Base-by-base conservation (phyloP, 2,329 filamentous ascomycete genomes). In the Exophiala oligosperma region DNA sequence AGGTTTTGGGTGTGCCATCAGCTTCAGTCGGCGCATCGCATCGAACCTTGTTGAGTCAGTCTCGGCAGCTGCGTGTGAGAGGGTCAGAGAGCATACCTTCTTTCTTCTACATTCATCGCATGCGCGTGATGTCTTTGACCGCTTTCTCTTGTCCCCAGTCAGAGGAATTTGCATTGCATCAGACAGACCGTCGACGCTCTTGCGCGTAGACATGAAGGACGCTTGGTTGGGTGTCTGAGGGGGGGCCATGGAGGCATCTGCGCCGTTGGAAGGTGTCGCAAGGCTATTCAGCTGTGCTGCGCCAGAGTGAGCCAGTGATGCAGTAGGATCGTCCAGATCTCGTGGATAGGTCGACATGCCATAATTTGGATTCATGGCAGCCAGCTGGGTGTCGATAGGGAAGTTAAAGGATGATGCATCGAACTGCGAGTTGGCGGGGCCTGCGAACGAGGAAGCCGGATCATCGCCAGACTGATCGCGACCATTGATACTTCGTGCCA, bases 41-140 rank as follows among this genome's bases (percentile, higher is more conserved):
- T 69, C 91, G 90, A 59, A 95, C 91, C 81, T 84, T 51, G 28
- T 17, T 52, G 52, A 62, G 24, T 49, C 48, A 53, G 43, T 24
- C 46, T 3, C 26, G 47, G 12, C 21, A 9, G 23, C 9, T 43
- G 4, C 24, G 17, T 32, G 21, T 26, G 17, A 38, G 14, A 29
- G 28, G 8, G 2, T 9, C 7, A 17, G 23, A n/a, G 4, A 48
- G 59, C 64, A 52, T 71, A 82, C 80, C 78, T 93, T 95, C 74
- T 95, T 95, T 55, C 91, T 84, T 44, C 92, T 83, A 70, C 91
- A 96, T 70, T 95, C 91, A 70, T 96, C 91, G 68, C 91, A 96
- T 1, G 91, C 92, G 38, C 91, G 83, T 9, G 91, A 95, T 4
- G 94, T 91, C 72, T 96, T 96, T 4, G 88, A 90, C 59, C 91